Percentiles rank a stretch among this genome's conserved stretches.
phyloP scores from a whole-genome alignment of 306 rosid genomes.

The Cucumis sativus region Cucumber_9930_V3 NC_026659.2:27299001-27299500 shows the following conservation, averaged over 20 bases:
- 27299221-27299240: not conserved
- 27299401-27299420: conserved; percentile 12
- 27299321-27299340: conserved; percentile 71
- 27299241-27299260: conserved; percentile 24
- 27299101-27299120: conserved; percentile 67
- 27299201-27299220: not conserved
- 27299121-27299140: conserved; percentile 37
- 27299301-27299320: conserved; percentile 49
- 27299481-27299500: conserved; percentile 60
- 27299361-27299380: conserved; percentile 15
- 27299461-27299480: conserved; percentile 38
- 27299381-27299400: conserved; percentile 3
- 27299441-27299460: conserved; percentile 69
- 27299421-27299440: conserved; percentile 44
- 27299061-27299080: conserved; percentile 43
- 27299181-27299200: not conserved
- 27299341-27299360: conserved; percentile 37
- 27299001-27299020: conserved; percentile 47
- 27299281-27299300: conserved; percentile 68
- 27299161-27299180: conserved; percentile 41
- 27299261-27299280: conserved; percentile 49
- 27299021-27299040: conserved; percentile 40
- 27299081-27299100: conserved; percentile 40
- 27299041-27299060: conserved; percentile 41
- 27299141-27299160: conserved; percentile 29